Percentiles rank a stretch among this genome's conserved stretches.
Conservation (phyloP, 306 rosid genomes). For the Mimosa pudica region DNA sequence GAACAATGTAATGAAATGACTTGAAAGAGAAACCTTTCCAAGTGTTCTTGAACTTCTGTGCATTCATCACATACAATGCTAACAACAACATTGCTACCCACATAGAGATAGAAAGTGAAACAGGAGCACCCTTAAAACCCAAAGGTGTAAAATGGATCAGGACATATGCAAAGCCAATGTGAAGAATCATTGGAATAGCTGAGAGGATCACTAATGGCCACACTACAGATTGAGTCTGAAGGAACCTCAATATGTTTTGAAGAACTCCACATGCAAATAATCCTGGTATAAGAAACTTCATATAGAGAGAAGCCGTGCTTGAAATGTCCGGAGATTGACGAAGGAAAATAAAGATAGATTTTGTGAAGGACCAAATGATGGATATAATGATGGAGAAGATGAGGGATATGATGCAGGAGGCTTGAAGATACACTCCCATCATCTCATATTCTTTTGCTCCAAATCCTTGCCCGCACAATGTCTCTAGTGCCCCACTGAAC, state of each 20-base stretch:
- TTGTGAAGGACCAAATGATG: slow-evolving; percentile 62
- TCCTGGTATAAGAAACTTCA: slow-evolving; percentile 66
- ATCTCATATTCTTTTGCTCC: slow-evolving; percentile 62
- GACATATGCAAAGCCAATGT: slow-evolving; percentile 54
- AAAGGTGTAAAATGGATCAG: slow-evolving; percentile 55
- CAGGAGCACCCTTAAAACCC: slow-evolving; percentile 64
- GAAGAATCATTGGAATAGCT: slow-evolving; percentile 46
- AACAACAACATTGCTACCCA: slow-evolving; percentile 61
- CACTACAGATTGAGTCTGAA: slow-evolving; percentile 71
- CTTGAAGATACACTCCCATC: slow-evolving; percentile 82
- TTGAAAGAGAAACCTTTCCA: slow-evolving; percentile 74
- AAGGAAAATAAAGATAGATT: slow-evolving; percentile 55
- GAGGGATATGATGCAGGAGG: slow-evolving; percentile 64
- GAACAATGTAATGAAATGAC: slow-evolving; percentile 44
- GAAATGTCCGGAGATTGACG: slow-evolving; percentile 69
- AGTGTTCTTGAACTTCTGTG: slow-evolving; percentile 55
- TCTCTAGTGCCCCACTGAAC: slow-evolving; percentile 85
- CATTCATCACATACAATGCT: slow-evolving; percentile 42
- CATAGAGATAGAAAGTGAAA: slow-evolving; percentile 60
- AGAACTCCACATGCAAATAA: slow-evolving; percentile 64
- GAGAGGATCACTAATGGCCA: slow-evolving; percentile 61
- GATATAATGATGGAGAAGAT: slow-evolving; percentile 56
- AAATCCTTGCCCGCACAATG: slow-evolving; percentile 87
- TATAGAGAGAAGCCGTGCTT: slow-evolving; percentile 53
- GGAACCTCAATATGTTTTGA: slow-evolving; percentile 74